Conservation (phyloP, 1,284 basidiomycete species). For the Boletellus deceptivus region DNA sequence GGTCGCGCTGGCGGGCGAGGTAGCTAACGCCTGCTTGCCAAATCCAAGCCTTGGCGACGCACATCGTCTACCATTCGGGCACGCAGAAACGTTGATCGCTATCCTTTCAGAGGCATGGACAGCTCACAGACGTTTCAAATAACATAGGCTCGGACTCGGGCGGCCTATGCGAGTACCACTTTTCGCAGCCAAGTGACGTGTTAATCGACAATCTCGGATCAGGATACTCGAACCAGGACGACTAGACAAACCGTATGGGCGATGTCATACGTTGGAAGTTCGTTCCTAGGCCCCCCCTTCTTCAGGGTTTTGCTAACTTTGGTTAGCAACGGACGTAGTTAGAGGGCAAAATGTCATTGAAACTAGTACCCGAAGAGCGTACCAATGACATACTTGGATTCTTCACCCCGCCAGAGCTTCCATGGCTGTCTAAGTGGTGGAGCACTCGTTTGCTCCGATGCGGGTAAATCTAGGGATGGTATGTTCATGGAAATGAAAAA, state of each 20-base stretch:
- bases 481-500: constrained; percentile 64
- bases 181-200: background rate
- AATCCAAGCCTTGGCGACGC: background rate
- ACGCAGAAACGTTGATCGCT: constrained; percentile 61
- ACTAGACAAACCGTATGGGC: constrained; percentile 69
- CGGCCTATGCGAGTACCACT: constrained; percentile 63
- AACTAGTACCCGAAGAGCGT: constrained; percentile 56
- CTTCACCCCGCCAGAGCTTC: constrained; percentile 86
- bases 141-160: constrained; percentile 78
- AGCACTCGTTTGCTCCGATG: constrained; percentile 49
- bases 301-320: background rate
- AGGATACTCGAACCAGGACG: constrained; percentile 74
- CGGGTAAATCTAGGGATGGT: constrained; percentile 58
- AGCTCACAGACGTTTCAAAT: constrained; percentile 82
- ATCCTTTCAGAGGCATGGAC: constrained; percentile 71
- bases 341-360: constrained; percentile 76
- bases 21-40: background rate
- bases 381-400: constrained; percentile 39
- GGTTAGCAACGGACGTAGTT: constrained; percentile 72
- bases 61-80: constrained; percentile 65
- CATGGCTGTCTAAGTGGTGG: constrained; percentile 60
- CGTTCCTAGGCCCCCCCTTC: constrained; percentile 15
- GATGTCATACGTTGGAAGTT: constrained; percentile 86
- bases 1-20: too few species aligned
- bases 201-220: constrained; percentile 42